Evolutionary conservation across 164 flowering plant species (phyloP), one percentile per base, ranked within the genome.

Genomic region (Platanus orientalis): DNA sequence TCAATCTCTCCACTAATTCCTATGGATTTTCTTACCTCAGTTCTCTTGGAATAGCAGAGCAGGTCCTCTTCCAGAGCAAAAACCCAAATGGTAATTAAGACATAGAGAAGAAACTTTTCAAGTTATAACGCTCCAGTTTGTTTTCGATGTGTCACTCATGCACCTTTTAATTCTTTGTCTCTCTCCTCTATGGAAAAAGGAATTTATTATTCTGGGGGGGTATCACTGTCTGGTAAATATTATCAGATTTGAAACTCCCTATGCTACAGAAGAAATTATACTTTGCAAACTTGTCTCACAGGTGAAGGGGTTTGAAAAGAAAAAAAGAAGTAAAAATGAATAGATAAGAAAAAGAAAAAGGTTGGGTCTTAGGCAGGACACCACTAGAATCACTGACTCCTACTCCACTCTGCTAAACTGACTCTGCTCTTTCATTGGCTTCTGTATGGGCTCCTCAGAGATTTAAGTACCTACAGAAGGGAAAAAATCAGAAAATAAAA

Each of bases 311-410:
- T 63, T 66, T 60, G 23, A 25, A 44, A 60, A 63, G 25, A 66
- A 60, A 57, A 29, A 17, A 42, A 34, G 62, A 45, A 1, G 1
- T n/a, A 32, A 39, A 59, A 60, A 56, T 56, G 5, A 45, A 16
- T 36, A 66, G 26, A 50, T 24, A 1, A 56, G 53, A 56, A 26
- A 17, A 36, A 56, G 29, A 30, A 28, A 51, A 53, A 21, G 57
- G 81, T 73, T 72, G 84, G 86, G 79, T 60, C 80, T 36, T 54
- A 54, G 25, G 71, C 63, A 77, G 79, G 86, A 83, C 82, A 75
- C 88, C 92, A 85, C 91, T 81, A 69, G 81, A 83, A 79, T 73
- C 77, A 81, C 82, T 77, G 79, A 79, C 84, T 86, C 85, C 81
- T 74, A 71, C 88, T 85, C 92, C 89, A 80, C 84, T 70, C 71